These are phyloP conservation scores for Laetiporus sulphureus DNA, from an alignment of 1,284 basidiomycete species.

Conservation along the genomic window DNA sequence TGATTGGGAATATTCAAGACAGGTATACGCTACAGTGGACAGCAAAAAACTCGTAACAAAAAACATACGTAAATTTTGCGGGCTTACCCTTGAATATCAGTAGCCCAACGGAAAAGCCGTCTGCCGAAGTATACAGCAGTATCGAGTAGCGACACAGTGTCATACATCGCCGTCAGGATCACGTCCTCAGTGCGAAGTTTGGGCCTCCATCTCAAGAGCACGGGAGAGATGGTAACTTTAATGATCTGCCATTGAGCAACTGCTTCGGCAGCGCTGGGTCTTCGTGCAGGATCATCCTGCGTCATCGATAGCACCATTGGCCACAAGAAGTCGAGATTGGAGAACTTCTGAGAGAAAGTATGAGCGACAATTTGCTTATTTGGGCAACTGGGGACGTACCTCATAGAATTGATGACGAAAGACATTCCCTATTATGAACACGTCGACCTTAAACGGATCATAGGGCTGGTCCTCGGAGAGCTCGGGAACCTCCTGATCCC, in stretches of 20 bases:
- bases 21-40: too few species aligned
- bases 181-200: background rate
- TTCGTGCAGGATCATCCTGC: slow-evolving; percentile 9
- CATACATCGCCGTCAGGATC: too few species aligned
- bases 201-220: background rate
- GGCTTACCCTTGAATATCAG: too few species aligned
- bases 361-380: background rate
- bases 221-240: background rate
- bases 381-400: background rate
- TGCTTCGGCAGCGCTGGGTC: slow-evolving; percentile 13
- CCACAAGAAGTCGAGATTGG: slow-evolving; percentile 7
- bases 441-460: slow-evolving; percentile 27
- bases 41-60: too few species aligned
- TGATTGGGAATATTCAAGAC: too few species aligned
- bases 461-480: slow-evolving; percentile 19
- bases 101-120: too few species aligned
- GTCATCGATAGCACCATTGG: slow-evolving; percentile 18
- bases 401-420: slow-evolving; percentile 11
- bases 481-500: slow-evolving; percentile 23
- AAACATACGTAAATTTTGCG: too few species aligned
- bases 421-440: slow-evolving; percentile 23
- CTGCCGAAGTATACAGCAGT: too few species aligned
- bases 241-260: slow-evolving; percentile 4
- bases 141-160: too few species aligned
- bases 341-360: slow-evolving; percentile 5